Base-by-base conservation (phyloP, 345 rosid genomes). In the Lagerstroemia speciosa region DNA sequence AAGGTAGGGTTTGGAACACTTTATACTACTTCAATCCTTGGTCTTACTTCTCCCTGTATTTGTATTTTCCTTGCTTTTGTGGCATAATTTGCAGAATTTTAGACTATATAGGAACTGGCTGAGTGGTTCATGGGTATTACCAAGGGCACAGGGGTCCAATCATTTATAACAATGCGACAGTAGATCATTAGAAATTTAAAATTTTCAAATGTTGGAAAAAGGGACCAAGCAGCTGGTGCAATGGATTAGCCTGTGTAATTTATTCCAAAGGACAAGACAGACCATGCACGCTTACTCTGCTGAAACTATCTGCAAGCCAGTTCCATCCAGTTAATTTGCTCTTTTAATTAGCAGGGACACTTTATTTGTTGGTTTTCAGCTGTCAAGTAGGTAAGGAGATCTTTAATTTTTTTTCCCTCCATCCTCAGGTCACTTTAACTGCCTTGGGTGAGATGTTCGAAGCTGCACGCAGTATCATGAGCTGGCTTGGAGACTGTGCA, bases 401-500 rank as follows among this genome's bases (percentile, higher is more conserved):
- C 14, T 48, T 48, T 20, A 48, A 41, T 48, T 52, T 22, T 53
- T 45, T 53, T 53, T 14, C 20, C 63, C 15, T n/a, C 34, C 2
- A 76, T 65, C 78, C 66, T 73, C 75, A 94, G 99, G 83, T 85
- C 55, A 94, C 99, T 30, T 82, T 91, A 76, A 71, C 87, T 73
- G 99, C 98, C 68, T 72, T 95, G 32, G 97, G 87, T 58, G 91
- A 95, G 83, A 95, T 92, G 98, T 95, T 95, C 82, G 78, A 90
- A 86, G 99, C 93, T 76, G 98, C 99, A 66, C 85, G 97, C 20
- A 76, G 86, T 71, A 95, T 95, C 69, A 95, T 90, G 97, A 80
- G 19, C 68, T 95, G 98, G 99, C 96, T 94, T 38, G 91, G 97
- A 75, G 99, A 94, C 65, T 94, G 99, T 72, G 99, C 99, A 50